Evolutionary conservation across 2,329 filamentous ascomycete genomes (phyloP), one percentile per base, ranked within the genome.

Genomic region (Aspergillus novoparasiticus): DNA sequence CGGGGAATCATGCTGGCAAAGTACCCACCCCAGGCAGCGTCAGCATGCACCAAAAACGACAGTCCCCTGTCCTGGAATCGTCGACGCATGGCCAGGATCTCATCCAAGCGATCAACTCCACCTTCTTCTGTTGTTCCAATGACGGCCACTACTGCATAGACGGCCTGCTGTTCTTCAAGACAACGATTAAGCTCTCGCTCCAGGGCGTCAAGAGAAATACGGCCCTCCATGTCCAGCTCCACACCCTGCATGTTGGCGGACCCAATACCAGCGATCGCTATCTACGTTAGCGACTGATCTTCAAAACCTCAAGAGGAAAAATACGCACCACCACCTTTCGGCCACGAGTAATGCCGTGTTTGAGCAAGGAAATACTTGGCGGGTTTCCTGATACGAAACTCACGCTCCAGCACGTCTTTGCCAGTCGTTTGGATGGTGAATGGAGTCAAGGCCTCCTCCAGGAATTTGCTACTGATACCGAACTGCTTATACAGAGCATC

Each of bases 11-110:
- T 83, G 0, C 78, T 78, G 30, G 75, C 74, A 60, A 84, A 84
- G 59, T 84, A 84, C 0, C 82, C 82, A 21, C 82, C 82, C 82
- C 82, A 84, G 0, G 82, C 82, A 0, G 81, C 82, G 63, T 84
- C 82, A 1, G 75, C 80, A 58, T 84, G 82, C 9, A 84, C 72
- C 0, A 82, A 61, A 57, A 84, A 84, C 0, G 81, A 82, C 0
- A 84, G 67, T 0, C 82, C 82, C 21, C 75, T 62, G 3, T 71
- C 70, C 64, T 83, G 80, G 56, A 79, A 80, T 23, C 75, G 67
- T n/a, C 77, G 71, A 4, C 82, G 78, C 6, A 83, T 66, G 0
- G 70, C 66, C 2, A 83, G 55, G 21, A 84, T 78, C 0, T 74
- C 66, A 1, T 67, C 66, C 0, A 84, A 66, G 1, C 74, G 72